Evolutionary conservation across 2,329 filamentous ascomycete species (phyloP), one percentile per base, ranked within the genome.

Genomic region (Xylaria digitata): DNA sequence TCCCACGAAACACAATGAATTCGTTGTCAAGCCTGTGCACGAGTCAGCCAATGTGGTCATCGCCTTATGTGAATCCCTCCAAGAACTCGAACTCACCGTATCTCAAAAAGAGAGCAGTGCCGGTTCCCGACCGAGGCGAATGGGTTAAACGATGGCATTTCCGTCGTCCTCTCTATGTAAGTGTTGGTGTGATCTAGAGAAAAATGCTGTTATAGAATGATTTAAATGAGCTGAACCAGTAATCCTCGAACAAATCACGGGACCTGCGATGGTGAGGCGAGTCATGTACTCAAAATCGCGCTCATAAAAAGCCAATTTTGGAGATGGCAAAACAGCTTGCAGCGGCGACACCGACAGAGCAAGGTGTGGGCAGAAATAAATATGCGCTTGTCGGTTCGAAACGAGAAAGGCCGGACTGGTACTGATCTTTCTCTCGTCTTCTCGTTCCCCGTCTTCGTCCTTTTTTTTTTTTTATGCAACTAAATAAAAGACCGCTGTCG

Each of bases 1-100:
- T 86, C 67, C 92, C 92, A 60, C 92, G 89, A 70, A 96, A 90
- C 34, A 95, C 89, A 66, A 95, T 87, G 64, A 94, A 92, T 74
- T 93, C 90, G 75, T 91, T 90, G 59, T 94, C 91, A 67, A 94
- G 86, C 59, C 92, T 94, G 74, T 19, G 34, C 45, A 43, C 7
- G 23, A 50, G 57, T 67, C 32, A 71, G 63, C 32, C 11, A 34
- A 50, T 37, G 6, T 30, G 34, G 21, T 56, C 23, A 21, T 9
- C 9, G n/a, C 23, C 6, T 34, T 23, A n/a, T 6, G 15, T 9
- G 8, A 43, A 42, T n/a, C 11, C 34, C 1, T 13, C 17, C 3
- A 13, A n/a, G 45, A 15, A n/a, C 37, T 9, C 58, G 34, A 30
- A 72, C 85, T 72, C 78, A 87, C 86, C 86, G 84, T 70, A 88